Base-by-base conservation (phyloP, 495 filamentous ascomycete species). In the Hypoxylon rickii region DNA sequence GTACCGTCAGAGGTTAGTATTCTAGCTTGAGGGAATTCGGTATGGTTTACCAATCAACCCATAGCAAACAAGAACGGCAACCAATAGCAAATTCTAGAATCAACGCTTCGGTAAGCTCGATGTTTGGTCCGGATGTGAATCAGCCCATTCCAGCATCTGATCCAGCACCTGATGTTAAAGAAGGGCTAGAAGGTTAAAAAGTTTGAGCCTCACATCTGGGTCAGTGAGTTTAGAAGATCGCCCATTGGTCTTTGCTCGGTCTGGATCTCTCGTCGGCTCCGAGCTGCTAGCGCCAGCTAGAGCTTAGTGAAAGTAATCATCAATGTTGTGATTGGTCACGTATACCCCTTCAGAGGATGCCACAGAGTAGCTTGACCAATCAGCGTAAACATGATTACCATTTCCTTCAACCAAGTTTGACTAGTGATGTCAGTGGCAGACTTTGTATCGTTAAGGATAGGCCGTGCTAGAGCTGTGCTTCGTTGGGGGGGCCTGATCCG, bases 361-460 rank as follows among this genome's bases (percentile, higher is more conserved):
- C 24, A 31, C 34, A 32, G 26, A 29, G n/a, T 19, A 29, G 3
- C 7, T 10, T 18, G 36, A 34, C 61, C 61, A 64, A 64, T 64
- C 18, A 55, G 24, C 12, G 7, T 32, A 20, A 10, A 59, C 22
- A 55, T 64, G 61, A 64, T 64, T 29, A 64, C 61, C 50, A 50
- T 39, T 56, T 17, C 12, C 60, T 48, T 44, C 7, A 24, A 36
- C 22, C 10, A 40, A 29, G 39, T n/a, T 31, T 18, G 42, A 36
- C 37, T 36, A 34, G 56, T 64, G 61, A 64, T 59, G 56, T 64
- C 61, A 64, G 51, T 49, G 40, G 38, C 7, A 51, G 44, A 3
- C 13, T 13, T 24, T 21, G n/a, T 21, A 20, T 44, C 33, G 44
- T 51, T 41, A 31, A 22, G 8, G 36, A 37, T 22, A 38, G 7